Evolutionary conservation across 306 rosid species (phyloP), one percentile per base, ranked within the genome.

Genomic region (Dalbergia cultrata): DNA sequence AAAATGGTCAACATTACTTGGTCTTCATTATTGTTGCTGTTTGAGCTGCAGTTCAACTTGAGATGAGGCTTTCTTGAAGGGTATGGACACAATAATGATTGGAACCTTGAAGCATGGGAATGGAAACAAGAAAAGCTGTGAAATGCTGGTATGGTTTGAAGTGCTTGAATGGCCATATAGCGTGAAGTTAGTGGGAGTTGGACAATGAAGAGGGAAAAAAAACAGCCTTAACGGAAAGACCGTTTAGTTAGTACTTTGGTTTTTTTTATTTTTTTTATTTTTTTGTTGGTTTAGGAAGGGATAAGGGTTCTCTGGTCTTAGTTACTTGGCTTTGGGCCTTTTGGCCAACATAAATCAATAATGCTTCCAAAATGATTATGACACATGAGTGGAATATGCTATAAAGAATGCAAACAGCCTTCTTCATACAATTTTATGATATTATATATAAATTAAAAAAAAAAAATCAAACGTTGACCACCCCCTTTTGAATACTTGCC

Each of bases 1-100:
- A 8, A 47, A 11, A 8, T 47, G 60, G 60, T 43, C 87, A 47
- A 35, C 87, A 47, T 81, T 81, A 86, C 97, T 72, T 87, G 79
- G 11, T 86, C 78, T 10, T 18, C 76, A 52, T 73, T 75, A 49
- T 79, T 86, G 59, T 78, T 56, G 81, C 76, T 68, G 8, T 77
- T 85, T 67, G 95, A 87, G 71, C 80, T 82, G 82, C 92, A 90
- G 7, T 39, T 83, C 60, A 89, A 78, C 43, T 79, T 85, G 44
- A 64, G 81, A 65, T 59, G 78, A 65, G 75, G 56, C 77, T 85
- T 89, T 17, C 47, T 86, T 17, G 82, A 62, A 77, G 53, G 37
- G 66, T 34, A 71, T 37, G 41, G 41, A 37, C 41, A 37, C 41
- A 37, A 5, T 37, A 66, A 67, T 73, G 85, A 78, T 5, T 50